Percentiles rank a stretch among this genome's conserved stretches.
phyloP scores from a whole-genome alignment of 2,329 filamentous ascomycete species.

The Phaeosphaeria sp. region DNA sequence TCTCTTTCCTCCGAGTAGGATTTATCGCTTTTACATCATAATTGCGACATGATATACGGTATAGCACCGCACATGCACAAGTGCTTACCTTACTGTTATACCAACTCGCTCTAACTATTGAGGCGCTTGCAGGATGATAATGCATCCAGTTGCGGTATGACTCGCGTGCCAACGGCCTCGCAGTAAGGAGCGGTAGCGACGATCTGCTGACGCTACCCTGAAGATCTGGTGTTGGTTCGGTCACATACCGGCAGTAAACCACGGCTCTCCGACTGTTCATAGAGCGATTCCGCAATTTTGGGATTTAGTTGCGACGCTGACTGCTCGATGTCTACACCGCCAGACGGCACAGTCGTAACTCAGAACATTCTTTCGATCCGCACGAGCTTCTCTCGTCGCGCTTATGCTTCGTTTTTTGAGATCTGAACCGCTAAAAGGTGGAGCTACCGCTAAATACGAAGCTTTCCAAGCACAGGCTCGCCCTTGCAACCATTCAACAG shows the following conservation, averaged over 20 bases:
- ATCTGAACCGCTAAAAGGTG: background rate
- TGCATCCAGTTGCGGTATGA: background rate
- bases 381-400: background rate
- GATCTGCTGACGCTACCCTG: constrained; percentile 1
- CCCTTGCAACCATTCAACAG: background rate
- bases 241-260: background rate
- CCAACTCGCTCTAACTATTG: background rate
- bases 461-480: background rate
- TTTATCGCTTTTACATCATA: background rate
- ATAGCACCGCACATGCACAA: background rate
- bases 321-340: background rate
- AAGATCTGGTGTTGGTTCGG: background rate
- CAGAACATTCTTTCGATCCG: background rate
- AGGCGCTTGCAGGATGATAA: background rate
- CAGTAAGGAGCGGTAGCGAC: background rate
- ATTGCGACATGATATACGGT: background rate
- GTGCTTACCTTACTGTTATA: background rate
- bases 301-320: background rate
- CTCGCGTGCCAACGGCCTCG: background rate
- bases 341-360: background rate
- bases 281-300: background rate
- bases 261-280: background rate
- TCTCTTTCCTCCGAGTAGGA: background rate
- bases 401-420: background rate
- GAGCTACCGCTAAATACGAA: background rate